Evolutionary conservation across 164 flowering plant species (phyloP), one percentile per base, ranked within the genome.

Genomic region (Aristolochia fimbriata): DNA sequence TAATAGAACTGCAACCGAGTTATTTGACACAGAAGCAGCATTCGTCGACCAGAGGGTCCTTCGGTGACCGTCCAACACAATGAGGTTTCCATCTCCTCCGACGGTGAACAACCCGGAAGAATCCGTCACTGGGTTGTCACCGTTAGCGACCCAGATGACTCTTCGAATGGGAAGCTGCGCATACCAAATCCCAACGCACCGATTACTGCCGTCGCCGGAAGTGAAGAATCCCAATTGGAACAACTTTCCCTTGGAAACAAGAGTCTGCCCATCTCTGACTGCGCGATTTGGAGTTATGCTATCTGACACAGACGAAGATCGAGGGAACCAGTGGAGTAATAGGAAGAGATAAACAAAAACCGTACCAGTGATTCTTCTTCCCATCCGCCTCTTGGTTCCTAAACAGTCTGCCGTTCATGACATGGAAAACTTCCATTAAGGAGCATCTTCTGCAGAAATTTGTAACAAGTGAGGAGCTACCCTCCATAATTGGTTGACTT

Each of bases 81-180:
- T 61, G 12, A 62, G 65, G 51, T 67, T 67, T 33, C 65, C 58
- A 3, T 57, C 47, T 5, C 22, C 25, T 16, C 12, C 21, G 11
- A 67, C 12, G 17, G 33, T 57, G 6, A 62, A 45, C 13, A 50
- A 21, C 20, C 61, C 65, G 22, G 62, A 56, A 13, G 53, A 45
- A 15, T 62, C 65, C 0, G 2, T n/a, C n/a, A 67, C 23, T 10
- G 65, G 65, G 0, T 14, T 55, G 9, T 67, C 62, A 31, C 65
- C 62, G 47, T 67, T 67, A 12, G 65, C 70, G 9, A 67, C 70
- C 70, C 56, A 61, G 12, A 33, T 57, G 16, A 51, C 47, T 14
- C 27, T 62, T 25, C 45, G 52, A 22, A 19, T 43, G 3, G 55
- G 27, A 50, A 59, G 43, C 14, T 65, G 45, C 13, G 41, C 46